Percentiles rank a stretch among this genome's conserved stretches.
phyloP scores from a whole-genome alignment of 495 filamentous ascomycete species.

The Stereocaulon alpinum region DNA sequence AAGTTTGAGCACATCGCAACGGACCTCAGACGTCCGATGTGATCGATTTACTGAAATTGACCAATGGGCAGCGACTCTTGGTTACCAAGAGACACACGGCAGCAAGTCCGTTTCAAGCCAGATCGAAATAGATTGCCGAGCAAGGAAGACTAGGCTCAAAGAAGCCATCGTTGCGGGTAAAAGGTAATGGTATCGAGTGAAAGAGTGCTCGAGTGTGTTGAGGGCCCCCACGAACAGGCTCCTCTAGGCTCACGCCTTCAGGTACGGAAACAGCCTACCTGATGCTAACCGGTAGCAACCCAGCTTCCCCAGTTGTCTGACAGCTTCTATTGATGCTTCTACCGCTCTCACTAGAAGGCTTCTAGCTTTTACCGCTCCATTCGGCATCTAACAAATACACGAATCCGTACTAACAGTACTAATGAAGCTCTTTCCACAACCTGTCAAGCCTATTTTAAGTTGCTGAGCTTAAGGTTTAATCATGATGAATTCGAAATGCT shows the following conservation, averaged over 20 bases:
- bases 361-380: slow-evolving; percentile 10
- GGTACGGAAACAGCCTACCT: slow-evolving; percentile 3
- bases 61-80: no score
- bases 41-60: no score
- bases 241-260: neutral
- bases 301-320: slow-evolving; percentile 8
- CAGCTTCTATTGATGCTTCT: slow-evolving; percentile 10
- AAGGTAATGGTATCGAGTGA: neutral
- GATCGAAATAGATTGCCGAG: neutral
- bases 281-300: slow-evolving; percentile 3
- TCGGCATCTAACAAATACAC: neutral
- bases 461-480: slow-evolving; percentile 12
- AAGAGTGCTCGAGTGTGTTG: neutral
- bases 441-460: slow-evolving; percentile 13
- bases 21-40: no score
- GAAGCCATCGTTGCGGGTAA: neutral
- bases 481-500: slow-evolving; percentile 1
- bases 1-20: neutral
- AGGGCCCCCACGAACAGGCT: slow-evolving; percentile 1
- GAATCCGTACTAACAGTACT: neutral
- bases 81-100: neutral
- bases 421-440: neutral
- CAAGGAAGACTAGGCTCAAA: neutral
- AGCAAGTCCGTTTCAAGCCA: slow-evolving; percentile 1
- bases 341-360: slow-evolving; percentile 1